Evolutionary conservation across 164 flowering plant species (phyloP).

Genomic region (Sextonia rubra): DNA sequence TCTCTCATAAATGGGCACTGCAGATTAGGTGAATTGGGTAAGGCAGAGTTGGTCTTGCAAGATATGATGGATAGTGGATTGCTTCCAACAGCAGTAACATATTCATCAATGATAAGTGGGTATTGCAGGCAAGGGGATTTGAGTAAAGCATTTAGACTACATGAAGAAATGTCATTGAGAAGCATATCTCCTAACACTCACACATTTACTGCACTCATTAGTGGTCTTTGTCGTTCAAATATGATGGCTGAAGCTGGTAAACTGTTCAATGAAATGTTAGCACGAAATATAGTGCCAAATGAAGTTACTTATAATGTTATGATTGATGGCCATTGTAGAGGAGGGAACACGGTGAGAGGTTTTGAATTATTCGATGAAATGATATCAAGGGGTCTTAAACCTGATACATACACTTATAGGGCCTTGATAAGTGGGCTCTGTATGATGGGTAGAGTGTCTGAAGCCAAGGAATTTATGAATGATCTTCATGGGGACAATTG

Average conservation of each 20-base stretch:
- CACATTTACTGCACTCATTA: constrained; percentile 71
- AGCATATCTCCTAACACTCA: constrained; percentile 65
- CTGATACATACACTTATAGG: constrained; percentile 82
- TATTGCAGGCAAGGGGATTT: constrained; percentile 55
- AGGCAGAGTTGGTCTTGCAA: constrained; percentile 43
- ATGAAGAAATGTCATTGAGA: constrained; percentile 66
- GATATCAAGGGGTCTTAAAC: constrained; percentile 57
- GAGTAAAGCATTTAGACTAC: constrained; percentile 52
- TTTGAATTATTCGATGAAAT: constrained; percentile 74
- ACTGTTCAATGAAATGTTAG: constrained; percentile 56
- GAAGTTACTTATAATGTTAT: constrained; percentile 85
- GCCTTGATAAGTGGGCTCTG: constrained; percentile 80
- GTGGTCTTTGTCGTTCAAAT: constrained; percentile 59
- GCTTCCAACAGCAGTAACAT: constrained; percentile 64
- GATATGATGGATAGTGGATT: constrained; percentile 60
- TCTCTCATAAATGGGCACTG: constrained; percentile 68
- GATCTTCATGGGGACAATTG: constrained; percentile 44
- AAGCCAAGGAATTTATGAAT: constrained; percentile 71
- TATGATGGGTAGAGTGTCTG: constrained; percentile 54
- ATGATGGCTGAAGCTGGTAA: constrained; percentile 62
- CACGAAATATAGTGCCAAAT: constrained; percentile 45
- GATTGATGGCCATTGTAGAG: constrained; percentile 76
- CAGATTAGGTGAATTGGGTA: constrained; percentile 50
- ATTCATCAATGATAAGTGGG: constrained; percentile 73
- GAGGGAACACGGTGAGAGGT: constrained; percentile 58